A percentile compares a stretch with the other conserved stretches of the same genome.
Evolutionary conservation across 306 rosid species (phyloP).

Genomic region (Cucurbita moschata): DNA sequence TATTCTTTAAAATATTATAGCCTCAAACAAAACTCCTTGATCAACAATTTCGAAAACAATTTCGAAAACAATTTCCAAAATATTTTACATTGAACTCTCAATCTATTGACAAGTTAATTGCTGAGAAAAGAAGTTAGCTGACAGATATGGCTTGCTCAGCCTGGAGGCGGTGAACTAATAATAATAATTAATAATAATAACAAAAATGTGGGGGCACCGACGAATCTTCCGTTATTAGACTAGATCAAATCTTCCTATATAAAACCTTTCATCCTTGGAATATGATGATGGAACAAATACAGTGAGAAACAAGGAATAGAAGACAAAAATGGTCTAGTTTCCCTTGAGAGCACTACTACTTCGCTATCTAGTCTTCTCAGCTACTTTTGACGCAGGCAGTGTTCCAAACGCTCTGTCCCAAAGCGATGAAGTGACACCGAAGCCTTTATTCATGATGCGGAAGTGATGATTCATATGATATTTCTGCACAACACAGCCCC

Average conservation of each 20-base stretch:
- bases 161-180: neutral
- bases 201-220: neutral
- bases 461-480: constrained; percentile 94
- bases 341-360: constrained; percentile 19
- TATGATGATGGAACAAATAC: neutral
- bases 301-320: neutral
- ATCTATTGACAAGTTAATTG: no score
- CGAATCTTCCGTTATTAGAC: neutral
- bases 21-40: no score
- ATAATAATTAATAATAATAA: neutral
- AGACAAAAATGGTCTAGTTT: constrained; percentile 5
- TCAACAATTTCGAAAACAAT: no score
- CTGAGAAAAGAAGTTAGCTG: neutral
- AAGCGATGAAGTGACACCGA: constrained; percentile 74
- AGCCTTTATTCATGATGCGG: constrained; percentile 71
- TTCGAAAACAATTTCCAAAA: no score
- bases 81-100: no score
- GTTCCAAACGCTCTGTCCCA: constrained; percentile 92
- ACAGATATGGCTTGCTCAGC: neutral
- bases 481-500: constrained; percentile 30
- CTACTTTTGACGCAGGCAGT: constrained; percentile 54
- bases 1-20: no score
- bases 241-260: neutral
- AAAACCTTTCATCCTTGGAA: neutral
- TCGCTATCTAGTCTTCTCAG: constrained; percentile 25